Percentiles rank a stretch among this genome's conserved stretches.
Conservation (phyloP, 257 asterid genomes). For the Ligustrum vulgare region DNA sequence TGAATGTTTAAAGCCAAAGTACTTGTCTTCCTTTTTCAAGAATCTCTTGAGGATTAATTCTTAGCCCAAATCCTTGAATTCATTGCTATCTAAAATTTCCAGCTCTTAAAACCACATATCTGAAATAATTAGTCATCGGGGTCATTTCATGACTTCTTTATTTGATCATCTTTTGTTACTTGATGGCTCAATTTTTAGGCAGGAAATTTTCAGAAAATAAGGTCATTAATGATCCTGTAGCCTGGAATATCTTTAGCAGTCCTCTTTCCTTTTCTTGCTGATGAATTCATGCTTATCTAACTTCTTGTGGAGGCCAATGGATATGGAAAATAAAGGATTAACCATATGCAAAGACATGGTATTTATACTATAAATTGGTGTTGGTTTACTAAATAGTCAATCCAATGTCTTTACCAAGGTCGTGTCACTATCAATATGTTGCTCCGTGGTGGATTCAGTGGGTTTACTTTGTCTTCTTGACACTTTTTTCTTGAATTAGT, state of each 20-base stretch:
- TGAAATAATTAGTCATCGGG: neutral
- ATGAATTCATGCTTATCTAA: neutral
- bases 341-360: neutral
- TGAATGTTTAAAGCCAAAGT: neutral
- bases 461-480: neutral
- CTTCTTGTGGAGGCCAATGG: neutral
- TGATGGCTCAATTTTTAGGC: neutral
- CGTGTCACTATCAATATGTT: neutral
- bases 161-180: neutral
- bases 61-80: neutral
- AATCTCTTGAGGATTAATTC: neutral
- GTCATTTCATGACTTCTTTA: neutral
- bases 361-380: neutral
- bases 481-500: no score
- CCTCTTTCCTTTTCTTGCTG: neutral
- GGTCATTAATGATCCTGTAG: neutral
- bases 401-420: neutral
- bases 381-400: neutral
- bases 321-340: neutral
- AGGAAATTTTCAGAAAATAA: neutral
- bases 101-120: neutral
- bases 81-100: neutral
- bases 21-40: neutral
- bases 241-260: neutral
- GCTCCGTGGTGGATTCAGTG: neutral